Evolutionary conservation across 176 grass and related monocot genomes (phyloP), one percentile per base, ranked within the genome.

Genomic region (Oryza australiensis): DNA sequence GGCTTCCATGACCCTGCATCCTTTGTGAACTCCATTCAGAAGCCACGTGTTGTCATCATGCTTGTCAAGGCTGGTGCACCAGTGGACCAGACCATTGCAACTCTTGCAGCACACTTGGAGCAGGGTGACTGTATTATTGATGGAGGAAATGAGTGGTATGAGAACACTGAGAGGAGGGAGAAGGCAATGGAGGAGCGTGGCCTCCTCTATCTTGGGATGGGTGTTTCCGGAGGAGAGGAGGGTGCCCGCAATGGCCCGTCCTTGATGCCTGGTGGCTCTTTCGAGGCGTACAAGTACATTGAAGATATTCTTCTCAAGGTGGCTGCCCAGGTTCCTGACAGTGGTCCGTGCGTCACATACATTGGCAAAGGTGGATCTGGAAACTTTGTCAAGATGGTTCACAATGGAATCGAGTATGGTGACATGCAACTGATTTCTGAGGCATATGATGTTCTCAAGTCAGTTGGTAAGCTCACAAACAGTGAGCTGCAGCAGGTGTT

Each of bases 81-180:
- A 2, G 93, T 95, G 43, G 93, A 95, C 70, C 93, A 95, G 82
- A 95, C 93, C 26, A 95, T 95, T 48, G 81, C 87, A 1, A 92
- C 93, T 0, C 93, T 95, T 0, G 83, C 93, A 0, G 90, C 90
- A 1, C 90, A 95, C 82, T 49, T 95, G 87, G 93, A 95, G 66
- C 78, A 81, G 74, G 93, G 93, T 3, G 93, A 92, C 14, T 95
- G 93, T 41, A 95, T 95, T 51, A 74, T 95, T 7, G 93, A 95
- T 10, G 93, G 93, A 70, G 93, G 93, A 27, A 95, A 95, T 2
- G 93, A 95, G 20, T 95, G 93, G 93, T 95, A 95, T 1, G 93
- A 95, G 85, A 95, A 92, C 90, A 95, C 93, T 0, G 93, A 95
- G 63, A 95, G 93, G 93, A 89, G 93, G 78, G 93, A 94, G 87